Conservation (phyloP, 257 asterid genomes). For the Petunia axillaris region DNA sequence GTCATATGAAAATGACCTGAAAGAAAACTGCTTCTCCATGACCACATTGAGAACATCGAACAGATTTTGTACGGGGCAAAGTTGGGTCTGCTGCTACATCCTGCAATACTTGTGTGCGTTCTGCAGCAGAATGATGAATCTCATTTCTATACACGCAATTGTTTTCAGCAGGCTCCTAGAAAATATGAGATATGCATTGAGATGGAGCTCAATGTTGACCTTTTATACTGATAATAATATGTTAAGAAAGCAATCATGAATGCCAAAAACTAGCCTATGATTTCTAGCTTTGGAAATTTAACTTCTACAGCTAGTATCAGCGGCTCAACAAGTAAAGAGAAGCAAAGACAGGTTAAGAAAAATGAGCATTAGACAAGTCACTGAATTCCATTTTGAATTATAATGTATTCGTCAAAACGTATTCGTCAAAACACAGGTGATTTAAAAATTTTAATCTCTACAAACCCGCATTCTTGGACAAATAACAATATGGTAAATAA, state of each 20-base stretch:
- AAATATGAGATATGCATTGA: not conserved
- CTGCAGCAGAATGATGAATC: conserved; percentile 84
- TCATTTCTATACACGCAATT: conserved; percentile 90
- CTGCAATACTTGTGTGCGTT: conserved; percentile 87
- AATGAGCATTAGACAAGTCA: not conserved
- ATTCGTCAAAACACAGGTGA: not conserved
- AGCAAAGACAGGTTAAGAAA: not conserved
- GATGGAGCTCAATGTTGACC: not conserved
- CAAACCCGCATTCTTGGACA: not conserved
- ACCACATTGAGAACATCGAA: conserved; percentile 78
- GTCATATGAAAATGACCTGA: conserved; percentile 54
- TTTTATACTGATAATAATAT: not conserved
- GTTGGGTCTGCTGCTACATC: conserved; percentile 99
- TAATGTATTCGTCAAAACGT: too few relatives aligned
- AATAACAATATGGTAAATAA: not conserved
- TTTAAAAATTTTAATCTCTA: not conserved
- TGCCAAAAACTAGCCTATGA: not conserved
- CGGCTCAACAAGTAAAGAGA: not conserved
- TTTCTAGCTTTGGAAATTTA: not conserved
- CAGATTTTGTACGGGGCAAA: conserved; percentile 94
- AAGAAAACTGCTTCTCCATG: conserved; percentile 99
- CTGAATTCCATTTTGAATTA: not conserved
- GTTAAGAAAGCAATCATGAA: not conserved
- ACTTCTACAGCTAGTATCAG: conserved; percentile 4
- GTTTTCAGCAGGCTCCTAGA: conserved; percentile 91